These are phyloP conservation scores for Ichthyophonus hoferi DNA, from an alignment of 208 protist genomes.

Conservation along the genomic window DNA sequence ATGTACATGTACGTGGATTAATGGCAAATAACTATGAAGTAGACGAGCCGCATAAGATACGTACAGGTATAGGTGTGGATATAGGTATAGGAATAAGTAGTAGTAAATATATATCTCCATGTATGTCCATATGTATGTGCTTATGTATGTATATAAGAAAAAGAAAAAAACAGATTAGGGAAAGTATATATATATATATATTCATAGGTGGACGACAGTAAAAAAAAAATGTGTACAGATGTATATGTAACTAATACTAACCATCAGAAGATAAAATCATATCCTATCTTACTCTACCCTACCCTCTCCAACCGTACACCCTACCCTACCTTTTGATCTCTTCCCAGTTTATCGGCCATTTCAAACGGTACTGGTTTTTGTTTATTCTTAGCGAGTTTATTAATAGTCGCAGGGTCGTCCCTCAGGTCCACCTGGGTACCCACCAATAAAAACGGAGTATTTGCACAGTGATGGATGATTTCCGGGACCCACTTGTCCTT, in stretches of 20 bases:
- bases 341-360: slow-evolving; percentile 1
- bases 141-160: neutral
- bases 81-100: no score
- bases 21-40: neutral
- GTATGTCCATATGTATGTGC: neutral
- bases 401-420: slow-evolving; percentile 13
- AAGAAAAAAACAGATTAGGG: neutral
- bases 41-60: neutral
- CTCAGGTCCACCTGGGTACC: slow-evolving; percentile 80
- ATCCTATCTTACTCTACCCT: neutral
- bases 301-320: neutral
- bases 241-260: no score
- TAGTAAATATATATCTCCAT: neutral
- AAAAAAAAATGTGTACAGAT: no score
- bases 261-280: neutral
- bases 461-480: slow-evolving; percentile 65
- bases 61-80: neutral
- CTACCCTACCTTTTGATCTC: slow-evolving; percentile 18
- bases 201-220: no score
- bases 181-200: slow-evolving; percentile 1
- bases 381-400: slow-evolving; percentile 40
- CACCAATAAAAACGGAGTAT: slow-evolving; percentile 74
- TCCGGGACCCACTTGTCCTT: slow-evolving; percentile 63
- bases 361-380: slow-evolving; percentile 39
- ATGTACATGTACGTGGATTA: neutral